Base-by-base conservation (phyloP, 2,329 filamentous ascomycete species). In the Trichoderma citrinoviride region DNA sequence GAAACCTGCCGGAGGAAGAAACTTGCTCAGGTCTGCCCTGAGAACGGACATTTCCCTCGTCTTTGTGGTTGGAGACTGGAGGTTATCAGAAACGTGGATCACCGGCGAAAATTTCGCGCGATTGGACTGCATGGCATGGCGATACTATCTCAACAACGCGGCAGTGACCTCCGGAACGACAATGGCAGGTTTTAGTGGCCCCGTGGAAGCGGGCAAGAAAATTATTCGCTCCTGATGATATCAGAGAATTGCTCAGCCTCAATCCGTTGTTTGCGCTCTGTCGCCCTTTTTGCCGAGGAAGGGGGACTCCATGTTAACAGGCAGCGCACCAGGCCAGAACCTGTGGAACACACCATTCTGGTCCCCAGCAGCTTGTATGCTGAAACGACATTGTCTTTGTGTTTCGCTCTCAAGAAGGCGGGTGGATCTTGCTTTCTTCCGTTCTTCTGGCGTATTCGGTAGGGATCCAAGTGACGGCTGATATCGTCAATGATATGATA, bases 221-320 rank as follows among this genome's bases (percentile, higher is more conserved):
- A 37, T 64, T n/a, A 64, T 58, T 64, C 61, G 61, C 54, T 52
- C 21, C 14, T 25, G 37, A 14, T 44, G 46, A 49, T 49, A 43
- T 58, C 29, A 23, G 37, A 54, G 33, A 47, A 29, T 47, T 64
- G 61, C 61, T 64, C 54, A 64, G 61, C 61, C 61, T 64, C 61
- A 46, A 27, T 55, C 46, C 40, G 23, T n/a, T 50, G 33, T 29
- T 14, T 14, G 47, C 25, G 17, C 41, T 47, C 43, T 33, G 44
- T 43, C 37, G 41, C 43, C 25, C 33, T 58, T 62, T 62, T 62
- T 62, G 47, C 60, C 49, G 40, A 62, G 40, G 44, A 54, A 46
- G 49, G 40, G n/a, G 58, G 33, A 61, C 47, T 61, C 58, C 37
- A 61, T 23, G 53, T 44, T 53, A 44, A 61, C 58, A 37, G 29